Base-by-base conservation (phyloP, 306 rosid species). In the Ammopiptanthus mongolicus region DNA sequence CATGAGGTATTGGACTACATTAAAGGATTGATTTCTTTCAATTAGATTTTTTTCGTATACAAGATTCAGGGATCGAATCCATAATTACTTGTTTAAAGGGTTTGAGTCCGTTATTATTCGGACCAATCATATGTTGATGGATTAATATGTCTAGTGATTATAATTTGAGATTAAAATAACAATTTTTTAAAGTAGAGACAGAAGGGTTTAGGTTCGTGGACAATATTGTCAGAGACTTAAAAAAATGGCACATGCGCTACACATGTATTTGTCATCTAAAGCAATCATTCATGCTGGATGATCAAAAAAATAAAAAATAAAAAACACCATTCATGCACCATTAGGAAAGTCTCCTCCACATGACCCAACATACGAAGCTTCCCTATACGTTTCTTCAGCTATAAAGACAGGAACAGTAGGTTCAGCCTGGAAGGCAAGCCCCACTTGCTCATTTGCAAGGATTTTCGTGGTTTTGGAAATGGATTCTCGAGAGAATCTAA, bases 231-330 rank as follows among this genome's bases (percentile, higher is more conserved):
- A 58, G 37, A 62, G 18, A 57, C 5, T 17, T n/a, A n/a, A 46
- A 0, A 65, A 50, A 72, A 50, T 15, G 33, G 73, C 63, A 66
- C 83, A 73, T 72, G 82, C 57, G 29, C 15, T 4, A 19, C 83
- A 77, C 80, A 82, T 66, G 86, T 51, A 15, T 60, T 25, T 78
- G 80, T 47, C 70, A 28, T 52, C 34, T 17, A 19, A 73, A 65
- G 67, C 62, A 61, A 76, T 50, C 3, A 65, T 82, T 77, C 76
- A 65, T 58, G 76, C 47, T 63, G 33, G 8, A 37, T 37, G 44
- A 37, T 9, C 11, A 37, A 37, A 37, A 7, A 1, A 37, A 37
- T 37, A 37, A 37, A 37, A 37, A 37, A 7, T 37, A 37, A 8
- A 37, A 37, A 37, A 37, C 3, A 37, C 2, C 10, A 37, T 1